Percentiles rank a stretch among this genome's conserved stretches.
Evolutionary conservation across 495 filamentous ascomycete genomes (phyloP).

Genomic region (Cladorrhinum samala): DNA sequence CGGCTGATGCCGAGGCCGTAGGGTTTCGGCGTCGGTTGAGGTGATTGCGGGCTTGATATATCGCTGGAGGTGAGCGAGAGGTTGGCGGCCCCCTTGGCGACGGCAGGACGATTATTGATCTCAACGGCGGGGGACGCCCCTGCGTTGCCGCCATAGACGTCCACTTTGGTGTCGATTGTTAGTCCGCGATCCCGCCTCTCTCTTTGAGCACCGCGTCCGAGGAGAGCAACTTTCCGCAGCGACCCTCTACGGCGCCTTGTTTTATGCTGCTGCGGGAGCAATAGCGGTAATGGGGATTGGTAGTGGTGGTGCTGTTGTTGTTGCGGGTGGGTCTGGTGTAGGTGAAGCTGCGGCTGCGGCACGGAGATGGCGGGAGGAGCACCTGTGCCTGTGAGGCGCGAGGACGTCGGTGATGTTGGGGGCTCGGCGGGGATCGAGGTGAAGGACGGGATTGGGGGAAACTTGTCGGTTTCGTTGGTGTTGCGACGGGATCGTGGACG

Average conservation of each 20-base stretch:
- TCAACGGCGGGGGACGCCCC: not conserved
- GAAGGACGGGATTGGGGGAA: constrained; percentile 23
- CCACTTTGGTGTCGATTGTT: constrained; percentile 37
- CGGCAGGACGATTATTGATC: not conserved
- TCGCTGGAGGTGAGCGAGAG: constrained; percentile 1
- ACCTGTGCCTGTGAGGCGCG: constrained; percentile 24
- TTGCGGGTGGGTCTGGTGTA: constrained; percentile 27
- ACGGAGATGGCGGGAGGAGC: constrained; percentile 27
- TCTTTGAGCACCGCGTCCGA: constrained; percentile 60
- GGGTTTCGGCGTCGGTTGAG: too few species aligned
- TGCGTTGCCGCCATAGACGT: not conserved
- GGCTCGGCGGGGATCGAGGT: constrained; percentile 20
- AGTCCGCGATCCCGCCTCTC: constrained; percentile 48
- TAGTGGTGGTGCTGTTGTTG: constrained; percentile 29
- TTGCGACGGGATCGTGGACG: constrained; percentile 37
- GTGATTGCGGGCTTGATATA: constrained; percentile 24
- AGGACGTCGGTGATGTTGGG: not conserved
- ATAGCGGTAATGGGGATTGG: constrained; percentile 39
- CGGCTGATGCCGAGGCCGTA: constrained; percentile 28
- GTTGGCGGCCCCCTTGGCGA: constrained; percentile 13
- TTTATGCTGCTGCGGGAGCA: constrained; percentile 51
- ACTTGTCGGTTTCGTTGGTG: constrained; percentile 30
- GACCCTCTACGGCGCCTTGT: constrained; percentile 73
- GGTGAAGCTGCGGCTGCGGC: constrained; percentile 35
- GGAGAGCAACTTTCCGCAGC: constrained; percentile 69